Conservation (phyloP, 495 filamentous ascomycete species). For the Penicillium soppii region DNA sequence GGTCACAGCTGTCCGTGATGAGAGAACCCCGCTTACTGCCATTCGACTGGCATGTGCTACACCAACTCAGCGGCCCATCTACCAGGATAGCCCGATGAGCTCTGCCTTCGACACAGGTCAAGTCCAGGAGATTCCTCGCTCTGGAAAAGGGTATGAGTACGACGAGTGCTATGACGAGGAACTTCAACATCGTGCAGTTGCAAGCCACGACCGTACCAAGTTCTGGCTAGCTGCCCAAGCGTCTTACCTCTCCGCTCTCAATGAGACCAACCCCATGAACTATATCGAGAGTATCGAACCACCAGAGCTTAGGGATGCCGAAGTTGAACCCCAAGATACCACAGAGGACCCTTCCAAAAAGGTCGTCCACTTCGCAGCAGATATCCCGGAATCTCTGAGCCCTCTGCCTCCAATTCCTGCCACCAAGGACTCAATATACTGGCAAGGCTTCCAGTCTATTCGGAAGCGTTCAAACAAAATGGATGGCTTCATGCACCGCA, state of each 20-base stretch:
- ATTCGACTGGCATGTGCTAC: slow-evolving; percentile 34
- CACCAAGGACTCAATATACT: slow-evolving; percentile 79
- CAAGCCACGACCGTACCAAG: slow-evolving; percentile 74
- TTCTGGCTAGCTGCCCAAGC: slow-evolving; percentile 79
- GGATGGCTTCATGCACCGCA: slow-evolving; percentile 83
- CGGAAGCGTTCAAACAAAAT: slow-evolving; percentile 53
- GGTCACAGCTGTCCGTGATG: slow-evolving; percentile 42
- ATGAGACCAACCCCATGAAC: slow-evolving; percentile 59
- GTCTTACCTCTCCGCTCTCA: slow-evolving; percentile 71
- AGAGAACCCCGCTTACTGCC: slow-evolving; percentile 69
- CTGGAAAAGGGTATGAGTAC: slow-evolving; percentile 56
- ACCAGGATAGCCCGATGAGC: slow-evolving; percentile 33
- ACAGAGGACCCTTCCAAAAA: slow-evolving; percentile 54
- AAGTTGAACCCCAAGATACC: slow-evolving; percentile 19
- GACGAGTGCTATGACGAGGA: slow-evolving; percentile 68
- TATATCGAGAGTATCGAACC: slow-evolving; percentile 37
- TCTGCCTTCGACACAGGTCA: slow-evolving; percentile 29
- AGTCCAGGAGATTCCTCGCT: slow-evolving; percentile 36
- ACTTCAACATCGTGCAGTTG: slow-evolving; percentile 61
- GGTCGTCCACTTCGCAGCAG: slow-evolving; percentile 71
- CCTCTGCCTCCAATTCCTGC: slow-evolving; percentile 30
- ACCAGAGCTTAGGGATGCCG: slow-evolving; percentile 13
- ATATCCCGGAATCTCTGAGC: slow-evolving; percentile 41
- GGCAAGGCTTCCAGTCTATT: slow-evolving; percentile 80
- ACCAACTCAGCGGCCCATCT: slow-evolving; percentile 18